Evolutionary conservation across 768 basidiomycete genomes (phyloP).

Genomic region (Russula sp.): DNA sequence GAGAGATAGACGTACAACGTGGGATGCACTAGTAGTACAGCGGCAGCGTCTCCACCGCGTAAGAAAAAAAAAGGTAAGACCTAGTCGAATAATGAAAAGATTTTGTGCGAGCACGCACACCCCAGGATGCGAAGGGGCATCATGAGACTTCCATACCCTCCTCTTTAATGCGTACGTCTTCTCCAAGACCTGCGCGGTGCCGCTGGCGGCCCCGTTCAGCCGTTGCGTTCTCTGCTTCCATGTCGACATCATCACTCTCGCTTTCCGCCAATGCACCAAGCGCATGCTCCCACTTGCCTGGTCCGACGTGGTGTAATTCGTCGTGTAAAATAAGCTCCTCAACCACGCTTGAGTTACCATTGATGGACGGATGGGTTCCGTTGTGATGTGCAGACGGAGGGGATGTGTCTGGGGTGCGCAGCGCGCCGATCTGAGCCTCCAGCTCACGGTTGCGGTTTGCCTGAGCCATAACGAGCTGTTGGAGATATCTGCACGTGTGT

Average conservation of each 20-base stretch:
- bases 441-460: constrained; percentile 75
- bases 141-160: constrained; percentile 30
- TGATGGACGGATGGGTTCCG: constrained; percentile 10
- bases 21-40: constrained; percentile 5
- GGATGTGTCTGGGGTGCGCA: constrained; percentile 12
- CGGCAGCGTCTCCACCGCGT: constrained; percentile 4
- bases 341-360: constrained; percentile 10
- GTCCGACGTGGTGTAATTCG: constrained; percentile 17
- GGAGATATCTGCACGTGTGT: constrained; percentile 56
- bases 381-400: constrained; percentile 1
- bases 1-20: constrained; percentile 16
- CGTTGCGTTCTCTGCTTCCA: constrained; percentile 15
- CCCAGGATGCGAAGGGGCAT: constrained; percentile 8
- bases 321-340: constrained; percentile 26
- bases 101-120: background rate
- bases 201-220: constrained; percentile 25
- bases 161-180: constrained; percentile 27
- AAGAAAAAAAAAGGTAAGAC: background rate
- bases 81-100: background rate
- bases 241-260: constrained; percentile 29
- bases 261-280: constrained; percentile 23
- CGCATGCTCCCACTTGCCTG: constrained; percentile 26
- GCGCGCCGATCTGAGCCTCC: constrained; percentile 56
- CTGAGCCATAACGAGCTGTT: constrained; percentile 80
- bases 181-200: constrained; percentile 19